Percentiles rank a stretch among this genome's conserved stretches.
These are phyloP conservation scores for Testicularia cyperi DNA, from an alignment of 1,284 basidiomycete genomes.

Conservation along the genomic window DNA sequence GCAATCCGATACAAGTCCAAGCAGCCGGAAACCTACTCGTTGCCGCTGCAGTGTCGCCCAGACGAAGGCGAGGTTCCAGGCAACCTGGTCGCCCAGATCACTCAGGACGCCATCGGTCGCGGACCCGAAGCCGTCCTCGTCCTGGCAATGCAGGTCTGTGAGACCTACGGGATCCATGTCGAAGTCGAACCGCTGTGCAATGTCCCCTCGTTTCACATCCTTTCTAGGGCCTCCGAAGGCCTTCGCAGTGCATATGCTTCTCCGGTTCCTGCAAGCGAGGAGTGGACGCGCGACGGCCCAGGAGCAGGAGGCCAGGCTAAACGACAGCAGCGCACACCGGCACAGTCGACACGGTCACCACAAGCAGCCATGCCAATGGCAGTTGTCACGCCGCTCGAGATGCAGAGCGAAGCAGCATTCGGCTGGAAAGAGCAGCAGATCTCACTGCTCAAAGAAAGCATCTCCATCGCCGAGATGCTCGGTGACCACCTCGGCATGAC, in stretches of 20 bases:
- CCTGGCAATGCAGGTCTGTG: conserved; percentile 53
- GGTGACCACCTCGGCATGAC: conserved; percentile 68
- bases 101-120: conserved; percentile 17
- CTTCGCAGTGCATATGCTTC: conserved; percentile 36
- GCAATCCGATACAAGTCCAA: conserved; percentile 13
- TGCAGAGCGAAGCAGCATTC: conserved; percentile 62
- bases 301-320: too few species aligned
- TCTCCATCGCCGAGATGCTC: conserved; percentile 84
- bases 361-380: too few species aligned
- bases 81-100: conserved; percentile 34
- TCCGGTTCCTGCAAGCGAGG: conserved; percentile 15
- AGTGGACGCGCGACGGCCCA: conserved; percentile 8
- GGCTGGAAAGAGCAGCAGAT: conserved; percentile 94
- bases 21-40: conserved; percentile 8
- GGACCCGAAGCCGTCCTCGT: conserved; percentile 51
- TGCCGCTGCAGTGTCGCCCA: conserved; percentile 23
- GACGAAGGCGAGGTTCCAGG: conserved; percentile 19
- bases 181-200: conserved; percentile 43
- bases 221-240: conserved; percentile 35
- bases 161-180: conserved; percentile 55
- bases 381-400: conserved; percentile 19
- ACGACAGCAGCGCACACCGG: neutral
- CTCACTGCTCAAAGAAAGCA: conserved; percentile 83
- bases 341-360: neutral
- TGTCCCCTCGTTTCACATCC: conserved; percentile 45